These are phyloP conservation scores for Acanthamoeba triangularis DNA, from an alignment of 208 protist genomes.

Conservation along the genomic window DNA sequence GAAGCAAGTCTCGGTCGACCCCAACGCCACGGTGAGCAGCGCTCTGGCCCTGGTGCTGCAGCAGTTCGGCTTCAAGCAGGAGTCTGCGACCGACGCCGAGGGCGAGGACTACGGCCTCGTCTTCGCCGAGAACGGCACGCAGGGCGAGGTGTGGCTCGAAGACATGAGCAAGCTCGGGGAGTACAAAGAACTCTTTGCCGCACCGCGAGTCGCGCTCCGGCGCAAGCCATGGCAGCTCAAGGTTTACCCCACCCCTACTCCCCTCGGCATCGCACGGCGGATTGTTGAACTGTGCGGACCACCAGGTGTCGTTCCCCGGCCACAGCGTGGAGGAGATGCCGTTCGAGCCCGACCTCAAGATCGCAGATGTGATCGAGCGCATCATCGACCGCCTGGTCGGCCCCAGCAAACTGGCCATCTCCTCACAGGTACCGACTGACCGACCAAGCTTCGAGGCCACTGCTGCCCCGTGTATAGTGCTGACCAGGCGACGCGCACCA, in stretches of 20 bases:
- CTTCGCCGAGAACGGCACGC: background rate
- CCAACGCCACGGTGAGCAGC: slow-evolving; percentile 32
- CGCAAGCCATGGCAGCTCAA: background rate
- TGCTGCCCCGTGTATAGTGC: too few relatives aligned
- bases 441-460: too few relatives aligned
- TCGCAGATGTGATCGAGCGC: background rate
- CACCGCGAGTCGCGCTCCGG: background rate
- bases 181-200: background rate
- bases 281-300: background rate
- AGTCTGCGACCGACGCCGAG: slow-evolving; percentile 10
- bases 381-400: background rate
- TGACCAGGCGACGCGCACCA: too few relatives aligned
- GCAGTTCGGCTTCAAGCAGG: slow-evolving; percentile 11
- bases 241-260: background rate
- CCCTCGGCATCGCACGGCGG: background rate
- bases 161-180: slow-evolving; percentile 27
- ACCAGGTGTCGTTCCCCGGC: slow-evolving; percentile 4
- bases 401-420: background rate
- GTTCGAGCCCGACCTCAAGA: slow-evolving; percentile 34
- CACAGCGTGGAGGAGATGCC: slow-evolving; percentile 29
- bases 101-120: slow-evolving; percentile 51
- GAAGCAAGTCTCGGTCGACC: slow-evolving; percentile 1
- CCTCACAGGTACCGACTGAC: background rate
- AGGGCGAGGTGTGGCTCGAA: slow-evolving; percentile 44
- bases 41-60: background rate